Base-by-base conservation (phyloP, 805 yeast genomes). In the Yarrowia sp. region DNA sequence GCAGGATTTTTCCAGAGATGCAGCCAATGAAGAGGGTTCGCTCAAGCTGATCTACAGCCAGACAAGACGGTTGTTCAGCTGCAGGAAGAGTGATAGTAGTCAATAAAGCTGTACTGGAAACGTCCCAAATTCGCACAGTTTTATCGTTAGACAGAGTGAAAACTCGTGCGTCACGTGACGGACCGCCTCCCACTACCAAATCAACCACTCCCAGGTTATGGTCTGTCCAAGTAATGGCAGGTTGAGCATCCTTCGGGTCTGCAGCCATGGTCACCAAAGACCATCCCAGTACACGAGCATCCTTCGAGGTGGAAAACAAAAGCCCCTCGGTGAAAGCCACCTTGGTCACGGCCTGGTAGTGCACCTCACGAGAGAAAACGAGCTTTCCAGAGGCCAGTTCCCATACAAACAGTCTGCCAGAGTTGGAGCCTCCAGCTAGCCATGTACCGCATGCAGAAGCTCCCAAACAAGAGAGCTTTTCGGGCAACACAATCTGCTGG, bases 391-490 rank as follows among this genome's bases (percentile, higher is more conserved):
- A 87, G 9, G 81, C 75, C 61, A 92, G 72, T 70, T 91, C 96
- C 98, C 98, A 93, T 1, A 92, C 74, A 72, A 89, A 89, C 14
- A 95, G 68, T 68, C 86, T 83, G 11, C 98, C 98, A n/a, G 87
- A 72, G 66, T 79, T 73, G 63, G 95, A 81, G 66, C 93, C 92
- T 48, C 88, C 96, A 7, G 85, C 87, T 31, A 95, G 70, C 74
- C 69, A 77, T 65, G 44, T 77, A 70, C 71, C 77, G 74, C 73
- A 77, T 63, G 72, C 79, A 69, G 77, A 77, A 4, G 84, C 70
- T 0, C 83, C 77, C 57, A 90, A 70, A 72, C 90, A 84, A 13
- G 83, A 76, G 44, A 92, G 75, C 63, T 84, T 85, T 74, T 90
- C 98, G 0, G 98, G 97, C 13, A 92, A 79, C 0, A 97, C 95